A percentile compares a stretch with the other conserved stretches of the same genome.
Conservation (phyloP, 352 stramenopile species). For the Globisporangium sylvaticum region DNA sequence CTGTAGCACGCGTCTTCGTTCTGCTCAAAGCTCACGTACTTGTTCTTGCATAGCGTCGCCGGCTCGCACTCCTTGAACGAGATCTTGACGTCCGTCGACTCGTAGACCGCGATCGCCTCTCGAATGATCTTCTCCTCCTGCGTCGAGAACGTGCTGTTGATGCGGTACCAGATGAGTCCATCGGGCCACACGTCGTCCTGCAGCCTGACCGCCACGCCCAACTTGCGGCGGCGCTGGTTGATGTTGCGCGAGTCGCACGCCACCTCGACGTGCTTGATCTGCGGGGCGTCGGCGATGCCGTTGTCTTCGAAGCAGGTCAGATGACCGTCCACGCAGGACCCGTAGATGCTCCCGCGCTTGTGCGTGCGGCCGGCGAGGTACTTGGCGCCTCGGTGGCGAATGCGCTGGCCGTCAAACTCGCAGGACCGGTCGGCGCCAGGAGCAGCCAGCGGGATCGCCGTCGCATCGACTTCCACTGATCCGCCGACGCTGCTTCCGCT, state of each 20-base stretch:
- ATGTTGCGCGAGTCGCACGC: slow-evolving; percentile 29
- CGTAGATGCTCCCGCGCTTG: slow-evolving; percentile 49
- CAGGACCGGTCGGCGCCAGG: slow-evolving; percentile 13
- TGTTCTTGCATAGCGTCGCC: slow-evolving; percentile 47
- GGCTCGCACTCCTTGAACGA: slow-evolving; percentile 65
- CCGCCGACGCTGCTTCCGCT: slow-evolving; percentile 1
- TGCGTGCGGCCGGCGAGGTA: slow-evolving; percentile 51
- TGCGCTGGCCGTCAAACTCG: slow-evolving; percentile 37
- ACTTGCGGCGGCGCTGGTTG: slow-evolving; percentile 24
- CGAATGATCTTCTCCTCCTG: slow-evolving; percentile 46
- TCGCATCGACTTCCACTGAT: neutral
- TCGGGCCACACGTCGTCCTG: slow-evolving; percentile 65
- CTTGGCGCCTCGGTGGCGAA: slow-evolving; percentile 39
- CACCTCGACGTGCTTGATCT: slow-evolving; percentile 33
- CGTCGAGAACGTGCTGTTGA: slow-evolving; percentile 46
- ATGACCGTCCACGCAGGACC: slow-evolving; percentile 34
- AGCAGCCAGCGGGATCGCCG: neutral
- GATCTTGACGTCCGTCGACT: slow-evolving; percentile 54
- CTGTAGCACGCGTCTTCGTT: slow-evolving; percentile 71
- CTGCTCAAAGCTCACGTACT: slow-evolving; percentile 70
- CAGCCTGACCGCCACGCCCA: slow-evolving; percentile 56
- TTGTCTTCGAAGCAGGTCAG: slow-evolving; percentile 61
- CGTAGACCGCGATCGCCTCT: slow-evolving; percentile 53
- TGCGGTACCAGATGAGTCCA: slow-evolving; percentile 64
- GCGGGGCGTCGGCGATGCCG: slow-evolving; percentile 53